Evolutionary conservation across 495 filamentous ascomycete species (phyloP).

Genomic region (Wilcoxina mikolae): DNA sequence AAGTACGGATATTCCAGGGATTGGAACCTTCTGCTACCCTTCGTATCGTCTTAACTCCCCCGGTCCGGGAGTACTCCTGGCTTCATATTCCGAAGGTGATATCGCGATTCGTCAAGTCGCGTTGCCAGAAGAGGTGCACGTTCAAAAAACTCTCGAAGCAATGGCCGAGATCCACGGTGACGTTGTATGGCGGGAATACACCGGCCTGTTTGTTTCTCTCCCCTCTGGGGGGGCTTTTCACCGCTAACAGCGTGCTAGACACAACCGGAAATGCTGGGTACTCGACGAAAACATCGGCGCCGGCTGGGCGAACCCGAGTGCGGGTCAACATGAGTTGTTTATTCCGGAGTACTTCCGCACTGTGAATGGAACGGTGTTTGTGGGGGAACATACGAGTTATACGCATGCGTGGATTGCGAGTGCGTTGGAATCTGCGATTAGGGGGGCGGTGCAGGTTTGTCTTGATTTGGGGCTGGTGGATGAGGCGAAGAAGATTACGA

Average conservation of each 20-base stretch:
- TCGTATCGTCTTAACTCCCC: constrained; percentile 48
- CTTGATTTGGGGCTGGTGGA: constrained; percentile 54
- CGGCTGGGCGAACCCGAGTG: constrained; percentile 40
- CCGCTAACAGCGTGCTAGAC: too few species aligned
- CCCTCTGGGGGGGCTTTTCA: too few species aligned
- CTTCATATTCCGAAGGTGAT: constrained; percentile 38
- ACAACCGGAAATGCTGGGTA: constrained; percentile 46
- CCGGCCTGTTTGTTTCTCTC: too few species aligned
- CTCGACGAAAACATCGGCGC: constrained; percentile 39
- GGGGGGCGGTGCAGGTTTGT: constrained; percentile 49
- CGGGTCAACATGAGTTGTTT: constrained; percentile 51
- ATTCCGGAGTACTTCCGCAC: constrained; percentile 56
- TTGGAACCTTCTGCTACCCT: constrained; percentile 48
- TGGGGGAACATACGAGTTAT: constrained; percentile 58
- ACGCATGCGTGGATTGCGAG: constrained; percentile 63
- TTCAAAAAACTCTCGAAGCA: constrained; percentile 40
- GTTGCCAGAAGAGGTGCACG: constrained; percentile 39
- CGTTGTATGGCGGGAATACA: constrained; percentile 41
- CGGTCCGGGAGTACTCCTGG: constrained; percentile 48
- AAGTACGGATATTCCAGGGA: constrained; percentile 42
- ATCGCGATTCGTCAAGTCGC: constrained; percentile 35
- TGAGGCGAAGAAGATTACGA: constrained; percentile 48
- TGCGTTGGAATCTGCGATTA: constrained; percentile 50
- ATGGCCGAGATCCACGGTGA: constrained; percentile 49
- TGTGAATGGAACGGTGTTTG: constrained; percentile 49